A percentile compares a stretch with the other conserved stretches of the same genome.
Evolutionary conservation across 2,329 filamentous ascomycete genomes (phyloP).

Genomic region (Mariannaea elegans): DNA sequence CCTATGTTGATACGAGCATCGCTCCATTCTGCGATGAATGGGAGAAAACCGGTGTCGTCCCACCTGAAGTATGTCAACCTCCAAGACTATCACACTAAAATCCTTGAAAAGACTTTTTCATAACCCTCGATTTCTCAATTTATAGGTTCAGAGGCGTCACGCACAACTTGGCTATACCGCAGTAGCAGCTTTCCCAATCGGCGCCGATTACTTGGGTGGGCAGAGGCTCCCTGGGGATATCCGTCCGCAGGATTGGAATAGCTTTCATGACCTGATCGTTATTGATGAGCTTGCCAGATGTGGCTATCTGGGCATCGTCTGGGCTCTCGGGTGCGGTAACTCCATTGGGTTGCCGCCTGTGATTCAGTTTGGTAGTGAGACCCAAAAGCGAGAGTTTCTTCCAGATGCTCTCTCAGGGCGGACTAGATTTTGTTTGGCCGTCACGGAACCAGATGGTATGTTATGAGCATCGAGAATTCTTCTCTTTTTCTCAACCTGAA

Average conservation of each 20-base stretch:
- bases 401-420: conserved; percentile 19
- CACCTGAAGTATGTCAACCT: conserved; percentile 1
- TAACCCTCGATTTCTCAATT: neutral
- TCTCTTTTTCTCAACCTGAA: no score
- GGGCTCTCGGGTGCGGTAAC: conserved; percentile 66
- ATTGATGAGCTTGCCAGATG: conserved; percentile 65
- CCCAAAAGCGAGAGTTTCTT: conserved; percentile 33
- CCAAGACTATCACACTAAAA: no score
- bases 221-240: conserved; percentile 45
- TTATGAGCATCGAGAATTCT: no score
- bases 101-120: no score
- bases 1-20: conserved; percentile 12
- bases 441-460: conserved; percentile 31
- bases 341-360: conserved; percentile 72
- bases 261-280: conserved; percentile 64
- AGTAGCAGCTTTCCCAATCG: conserved; percentile 8
- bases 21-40: conserved; percentile 15
- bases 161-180: conserved; percentile 14
- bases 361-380: conserved; percentile 67
- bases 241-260: conserved; percentile 59
- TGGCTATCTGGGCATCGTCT: conserved; percentile 62
- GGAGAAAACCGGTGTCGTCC: conserved; percentile 8
- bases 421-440: conserved; percentile 29
- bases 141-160: conserved; percentile 11
- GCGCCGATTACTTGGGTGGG: neutral